These are phyloP conservation scores for Rhynchospora breviuscula DNA, from an alignment of 176 grass and related monocot species.

Conservation along the genomic window DNA sequence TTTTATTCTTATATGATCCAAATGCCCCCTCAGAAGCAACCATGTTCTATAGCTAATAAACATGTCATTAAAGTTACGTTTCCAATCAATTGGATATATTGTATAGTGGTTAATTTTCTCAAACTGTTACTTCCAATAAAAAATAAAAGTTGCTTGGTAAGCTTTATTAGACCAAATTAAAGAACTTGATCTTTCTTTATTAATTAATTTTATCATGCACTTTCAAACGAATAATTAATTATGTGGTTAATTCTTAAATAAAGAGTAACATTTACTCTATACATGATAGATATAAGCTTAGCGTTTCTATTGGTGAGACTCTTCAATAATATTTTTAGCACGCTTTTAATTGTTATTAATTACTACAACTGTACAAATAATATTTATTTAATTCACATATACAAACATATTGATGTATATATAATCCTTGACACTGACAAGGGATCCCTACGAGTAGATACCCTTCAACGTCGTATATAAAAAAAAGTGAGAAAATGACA, in stretches of 20 bases:
- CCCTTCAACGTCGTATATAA: background rate
- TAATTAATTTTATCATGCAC: background rate
- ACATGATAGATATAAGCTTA: no score
- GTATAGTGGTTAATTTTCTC: background rate
- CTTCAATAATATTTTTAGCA: no score
- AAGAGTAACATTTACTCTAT: no score
- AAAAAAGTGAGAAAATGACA: background rate
- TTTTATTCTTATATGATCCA: no score
- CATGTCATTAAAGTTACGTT: background rate
- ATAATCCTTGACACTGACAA: background rate
- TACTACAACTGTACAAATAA: no score
- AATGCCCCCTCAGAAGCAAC: background rate
- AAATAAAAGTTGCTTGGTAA: background rate
- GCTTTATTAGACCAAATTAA: background rate
- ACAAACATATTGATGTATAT: background rate
- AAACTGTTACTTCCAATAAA: background rate
- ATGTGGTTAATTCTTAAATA: no score
- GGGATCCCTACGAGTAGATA: background rate
- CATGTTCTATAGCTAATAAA: background rate
- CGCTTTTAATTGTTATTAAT: no score
- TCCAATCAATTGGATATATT: background rate
- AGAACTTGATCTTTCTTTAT: background rate
- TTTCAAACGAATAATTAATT: no score
- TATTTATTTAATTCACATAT: no score
- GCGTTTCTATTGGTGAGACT: no score